Base-by-base conservation (phyloP, 805 yeast genomes). In the Schwanniomyces sp. region DNA sequence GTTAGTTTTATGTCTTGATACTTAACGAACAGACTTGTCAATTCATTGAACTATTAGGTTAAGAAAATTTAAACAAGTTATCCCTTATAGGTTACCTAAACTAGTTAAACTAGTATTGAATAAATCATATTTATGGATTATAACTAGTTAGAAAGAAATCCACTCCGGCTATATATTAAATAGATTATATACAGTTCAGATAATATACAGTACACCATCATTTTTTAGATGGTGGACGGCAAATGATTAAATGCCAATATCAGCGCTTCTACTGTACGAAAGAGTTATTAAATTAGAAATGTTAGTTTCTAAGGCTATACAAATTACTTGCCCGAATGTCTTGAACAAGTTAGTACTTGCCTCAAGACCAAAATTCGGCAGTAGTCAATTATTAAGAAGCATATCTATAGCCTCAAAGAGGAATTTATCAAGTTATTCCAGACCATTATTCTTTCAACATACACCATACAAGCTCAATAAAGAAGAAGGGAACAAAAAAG, bases 391-490 rank as follows among this genome's bases (percentile, higher is more conserved):
- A 26, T 6, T 25, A 11, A 14, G 12, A 25, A 14, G 18, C 14
- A 12, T 39, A 26, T 10, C 32, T 25, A 25, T 39, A 14, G 12
- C 7, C 16, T 39, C 16, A 5, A 24, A 7, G 7, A 39, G 14
- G 32, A n/a, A 39, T 39, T 39, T 39, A 9, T 16, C 38, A 5
- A 17, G 30, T 44, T 38, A 26, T 16, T 32, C 39, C 28, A 34
- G 28, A 27, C 46, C 46, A 21, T 44, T 44, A 30, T 24, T 37
- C 17, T 44, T 44, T 38, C 41, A 44, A 24, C 29, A 34, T 18
- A 12, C 45, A 6, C 25, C 14, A 27, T 25, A n/a, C 10, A 25
- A 24, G 10, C 34, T 43, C 14, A 34, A 43, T 14, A 34, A 43
- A 26, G 27, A 39, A 6, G 32, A 25, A n/a, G 21, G 16, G 3